Conservation (phyloP, 352 stramenopile genomes). For the Phytophthora sp. region DNA sequence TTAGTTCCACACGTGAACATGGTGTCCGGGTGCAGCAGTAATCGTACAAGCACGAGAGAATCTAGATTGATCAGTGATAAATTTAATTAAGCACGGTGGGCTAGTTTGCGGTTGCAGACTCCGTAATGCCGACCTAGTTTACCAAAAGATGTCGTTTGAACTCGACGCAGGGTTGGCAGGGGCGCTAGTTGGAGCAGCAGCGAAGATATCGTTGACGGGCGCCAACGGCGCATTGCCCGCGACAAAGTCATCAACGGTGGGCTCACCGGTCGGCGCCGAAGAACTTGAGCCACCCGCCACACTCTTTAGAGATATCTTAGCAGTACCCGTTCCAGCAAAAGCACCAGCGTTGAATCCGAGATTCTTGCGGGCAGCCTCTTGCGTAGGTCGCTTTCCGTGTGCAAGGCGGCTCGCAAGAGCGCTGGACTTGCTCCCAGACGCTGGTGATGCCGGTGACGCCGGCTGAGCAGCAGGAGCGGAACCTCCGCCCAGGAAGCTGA, state of each 20-base stretch:
- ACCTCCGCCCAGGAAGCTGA: constrained; percentile 16
- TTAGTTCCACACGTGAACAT: no score
- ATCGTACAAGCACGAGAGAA: neutral
- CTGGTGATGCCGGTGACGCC: constrained; percentile 14
- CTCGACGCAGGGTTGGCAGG: constrained; percentile 16
- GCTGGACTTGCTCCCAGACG: constrained; percentile 50
- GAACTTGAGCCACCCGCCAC: constrained; percentile 25
- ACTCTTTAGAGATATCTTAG: constrained; percentile 74
- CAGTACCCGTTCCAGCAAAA: constrained; percentile 39
- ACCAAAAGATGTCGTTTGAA: constrained; percentile 41
- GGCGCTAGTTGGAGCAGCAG: constrained; percentile 14
- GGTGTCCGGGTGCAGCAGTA: no score
- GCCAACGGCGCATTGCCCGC: constrained; percentile 29
- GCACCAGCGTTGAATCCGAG: constrained; percentile 64
- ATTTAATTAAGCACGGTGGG: constrained; percentile 13
- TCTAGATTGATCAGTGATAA: constrained; percentile 15
- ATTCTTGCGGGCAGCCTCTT: constrained; percentile 68
- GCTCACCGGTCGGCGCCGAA: constrained; percentile 9
- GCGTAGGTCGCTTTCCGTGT: constrained; percentile 70
- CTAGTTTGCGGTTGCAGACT: neutral
- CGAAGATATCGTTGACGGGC: constrained; percentile 27
- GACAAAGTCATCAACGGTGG: constrained; percentile 63
- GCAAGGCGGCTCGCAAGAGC: constrained; percentile 67
- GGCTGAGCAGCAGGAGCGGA: constrained; percentile 9
- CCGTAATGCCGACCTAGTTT: neutral